Evolutionary conservation across 495 filamentous ascomycete genomes (phyloP).

Genomic region (Penicillium argentinense): DNA sequence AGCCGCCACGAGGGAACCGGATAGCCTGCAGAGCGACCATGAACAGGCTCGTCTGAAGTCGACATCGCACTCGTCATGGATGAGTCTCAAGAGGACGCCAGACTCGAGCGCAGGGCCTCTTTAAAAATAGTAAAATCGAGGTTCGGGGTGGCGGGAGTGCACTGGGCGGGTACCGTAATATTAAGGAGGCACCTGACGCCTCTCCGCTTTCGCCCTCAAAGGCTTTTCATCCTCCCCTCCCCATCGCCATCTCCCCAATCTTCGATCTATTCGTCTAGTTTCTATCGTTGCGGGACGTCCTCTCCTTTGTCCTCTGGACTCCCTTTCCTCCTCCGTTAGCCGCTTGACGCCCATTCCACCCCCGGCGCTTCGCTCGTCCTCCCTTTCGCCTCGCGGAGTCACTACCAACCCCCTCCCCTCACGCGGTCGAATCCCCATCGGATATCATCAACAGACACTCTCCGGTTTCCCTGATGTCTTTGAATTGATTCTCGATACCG

Average conservation of each 20-base stretch:
- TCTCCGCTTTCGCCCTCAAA: constrained; percentile 36
- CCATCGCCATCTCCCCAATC: constrained; percentile 9
- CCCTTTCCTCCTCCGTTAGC: not conserved
- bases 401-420: constrained; percentile 1
- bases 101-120: too few species aligned
- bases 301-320: constrained; percentile 1
- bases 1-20: constrained; percentile 18
- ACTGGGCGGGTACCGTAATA: constrained; percentile 29
- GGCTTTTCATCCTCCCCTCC: constrained; percentile 29
- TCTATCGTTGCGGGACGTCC: not conserved
- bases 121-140: constrained; percentile 19
- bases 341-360: not conserved
- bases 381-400: constrained; percentile 6
- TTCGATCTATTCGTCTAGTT: not conserved
- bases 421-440: not conserved
- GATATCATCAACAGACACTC: constrained; percentile 3
- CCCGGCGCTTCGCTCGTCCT: constrained; percentile 2
- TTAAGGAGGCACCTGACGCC: constrained; percentile 38
- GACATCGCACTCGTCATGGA: too few species aligned
- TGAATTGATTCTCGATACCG: constrained; percentile 10
- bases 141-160: constrained; percentile 25
- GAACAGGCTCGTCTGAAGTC: too few species aligned
- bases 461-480: constrained; percentile 21
- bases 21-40: constrained; percentile 8
- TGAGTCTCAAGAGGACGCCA: too few species aligned